phyloP scores from a whole-genome alignment of 208 protist species.

The Crithidia fasciculata region DNA sequence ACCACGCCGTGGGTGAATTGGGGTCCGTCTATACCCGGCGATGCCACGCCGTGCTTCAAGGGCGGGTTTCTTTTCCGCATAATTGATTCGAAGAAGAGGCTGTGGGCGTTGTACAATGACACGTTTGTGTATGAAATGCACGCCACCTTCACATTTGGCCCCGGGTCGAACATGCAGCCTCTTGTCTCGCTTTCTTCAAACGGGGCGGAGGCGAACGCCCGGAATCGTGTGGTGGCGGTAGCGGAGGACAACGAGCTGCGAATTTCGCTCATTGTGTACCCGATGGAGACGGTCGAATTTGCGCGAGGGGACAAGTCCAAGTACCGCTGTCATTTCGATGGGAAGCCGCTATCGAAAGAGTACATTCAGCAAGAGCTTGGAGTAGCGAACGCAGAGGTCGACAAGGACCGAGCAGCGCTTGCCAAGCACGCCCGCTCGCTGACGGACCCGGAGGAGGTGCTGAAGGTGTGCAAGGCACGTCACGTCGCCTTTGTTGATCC shows the following conservation, averaged over 20 bases:
- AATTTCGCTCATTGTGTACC: conserved; percentile 54
- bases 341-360: conserved; percentile 43
- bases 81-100: conserved; percentile 49
- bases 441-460: conserved; percentile 31
- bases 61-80: conserved; percentile 77
- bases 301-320: conserved; percentile 33
- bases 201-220: conserved; percentile 11
- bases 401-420: conserved; percentile 20
- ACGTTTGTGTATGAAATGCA: conserved; percentile 70
- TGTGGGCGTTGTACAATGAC: conserved; percentile 78
- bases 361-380: conserved; percentile 39
- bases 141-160: conserved; percentile 47
- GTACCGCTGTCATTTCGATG: conserved; percentile 40
- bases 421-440: conserved; percentile 15
- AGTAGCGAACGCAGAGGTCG: conserved; percentile 13
- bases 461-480: conserved; percentile 33
- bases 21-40: conserved; percentile 41
- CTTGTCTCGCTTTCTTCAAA: conserved; percentile 15
- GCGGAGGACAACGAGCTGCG: conserved; percentile 33
- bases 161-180: conserved; percentile 30
- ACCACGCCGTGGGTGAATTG: conserved; percentile 37
- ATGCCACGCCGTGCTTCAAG: conserved; percentile 70
- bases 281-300: conserved; percentile 66
- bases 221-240: conserved; percentile 28
- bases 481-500: conserved; percentile 49